These are phyloP conservation scores for Pyrenophora teres DNA, from an alignment of 2,329 filamentous ascomycete genomes.

Conservation along the genomic window DNA sequence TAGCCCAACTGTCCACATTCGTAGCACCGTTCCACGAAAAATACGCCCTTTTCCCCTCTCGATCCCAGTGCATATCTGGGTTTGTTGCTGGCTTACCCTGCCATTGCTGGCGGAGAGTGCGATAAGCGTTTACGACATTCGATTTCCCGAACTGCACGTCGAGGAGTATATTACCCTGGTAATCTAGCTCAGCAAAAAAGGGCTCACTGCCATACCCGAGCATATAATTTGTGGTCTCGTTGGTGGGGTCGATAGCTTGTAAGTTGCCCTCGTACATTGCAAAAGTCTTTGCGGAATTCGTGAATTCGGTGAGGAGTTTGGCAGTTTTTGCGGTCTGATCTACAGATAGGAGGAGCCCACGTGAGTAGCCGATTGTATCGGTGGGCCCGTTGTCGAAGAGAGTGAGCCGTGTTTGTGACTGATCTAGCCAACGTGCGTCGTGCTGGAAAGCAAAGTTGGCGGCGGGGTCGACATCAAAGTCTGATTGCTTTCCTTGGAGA, in stretches of 20 bases:
- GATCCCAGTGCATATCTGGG: slow-evolving; percentile 22
- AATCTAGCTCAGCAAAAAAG: slow-evolving; percentile 54
- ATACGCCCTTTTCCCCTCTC: slow-evolving; percentile 18
- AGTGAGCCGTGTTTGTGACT: slow-evolving; percentile 32
- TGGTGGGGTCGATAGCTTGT: slow-evolving; percentile 40
- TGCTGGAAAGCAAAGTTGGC: slow-evolving; percentile 25
- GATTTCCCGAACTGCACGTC: slow-evolving; percentile 49
- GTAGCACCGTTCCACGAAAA: slow-evolving; percentile 38
- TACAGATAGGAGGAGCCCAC: slow-evolving; percentile 48
- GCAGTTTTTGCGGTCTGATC: slow-evolving; percentile 52
- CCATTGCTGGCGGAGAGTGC: slow-evolving; percentile 39
- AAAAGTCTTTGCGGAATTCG: slow-evolving; percentile 46
- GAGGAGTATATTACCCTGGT: slow-evolving; percentile 48
- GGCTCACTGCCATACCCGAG: slow-evolving; percentile 56
- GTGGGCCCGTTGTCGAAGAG: slow-evolving; percentile 49
- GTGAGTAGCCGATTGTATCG: slow-evolving; percentile 21
- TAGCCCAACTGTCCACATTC: slow-evolving; percentile 29
- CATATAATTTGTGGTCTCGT: slow-evolving; percentile 50
- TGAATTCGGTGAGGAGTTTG: slow-evolving; percentile 48
- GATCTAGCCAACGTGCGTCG: slow-evolving; percentile 28
- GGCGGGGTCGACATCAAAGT: slow-evolving; percentile 19
- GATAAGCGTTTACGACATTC: slow-evolving; percentile 45
- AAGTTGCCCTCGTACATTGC: slow-evolving; percentile 48
- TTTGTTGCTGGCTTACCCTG: slow-evolving; percentile 21
- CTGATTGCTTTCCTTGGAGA: slow-evolving; percentile 28